These are phyloP conservation scores for Setomelanomma holmii DNA, from an alignment of 2,329 filamentous ascomycete genomes.

Conservation along the genomic window DNA sequence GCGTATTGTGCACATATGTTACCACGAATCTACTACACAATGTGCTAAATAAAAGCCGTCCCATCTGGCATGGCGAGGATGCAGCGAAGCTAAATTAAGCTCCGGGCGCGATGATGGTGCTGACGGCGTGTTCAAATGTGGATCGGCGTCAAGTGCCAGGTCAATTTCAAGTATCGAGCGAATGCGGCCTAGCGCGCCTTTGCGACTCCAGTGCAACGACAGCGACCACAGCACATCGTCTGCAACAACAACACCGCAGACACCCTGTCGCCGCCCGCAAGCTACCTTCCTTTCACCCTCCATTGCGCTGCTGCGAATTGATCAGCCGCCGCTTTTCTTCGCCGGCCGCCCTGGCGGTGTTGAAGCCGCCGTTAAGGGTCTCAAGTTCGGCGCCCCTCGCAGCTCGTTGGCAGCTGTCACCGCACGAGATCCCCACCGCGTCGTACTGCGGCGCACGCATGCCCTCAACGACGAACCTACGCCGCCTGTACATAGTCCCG, in stretches of 20 bases:
- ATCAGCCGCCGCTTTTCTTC: background rate
- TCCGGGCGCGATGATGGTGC: background rate
- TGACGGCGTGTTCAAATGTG: background rate
- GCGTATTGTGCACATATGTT: background rate
- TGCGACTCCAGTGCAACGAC: constrained; percentile 5
- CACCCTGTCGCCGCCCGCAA: constrained; percentile 3
- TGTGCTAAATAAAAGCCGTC: background rate
- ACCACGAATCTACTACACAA: background rate
- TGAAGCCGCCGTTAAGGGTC: constrained; percentile 35
- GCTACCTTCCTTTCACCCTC: constrained; percentile 2
- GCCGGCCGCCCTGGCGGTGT: constrained; percentile 29
- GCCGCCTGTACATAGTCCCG: constrained; percentile 14
- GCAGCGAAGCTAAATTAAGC: background rate
- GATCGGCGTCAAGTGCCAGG: background rate
- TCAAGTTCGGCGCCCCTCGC: constrained; percentile 22
- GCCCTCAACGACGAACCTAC: constrained; percentile 12
- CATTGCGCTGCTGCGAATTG: constrained; percentile 7
- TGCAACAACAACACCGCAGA: constrained; percentile 9
- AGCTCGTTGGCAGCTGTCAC: constrained; percentile 18
- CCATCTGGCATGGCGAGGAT: background rate
- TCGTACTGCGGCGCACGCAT: constrained; percentile 18
- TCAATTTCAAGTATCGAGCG: constrained; percentile 7
- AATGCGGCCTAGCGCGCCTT: constrained; percentile 11
- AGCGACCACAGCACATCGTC: constrained; percentile 2
- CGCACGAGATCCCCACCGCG: constrained; percentile 3